phyloP scores from a whole-genome alignment of 73 alveolate genomes.

The Loxodes magnus region DNA sequence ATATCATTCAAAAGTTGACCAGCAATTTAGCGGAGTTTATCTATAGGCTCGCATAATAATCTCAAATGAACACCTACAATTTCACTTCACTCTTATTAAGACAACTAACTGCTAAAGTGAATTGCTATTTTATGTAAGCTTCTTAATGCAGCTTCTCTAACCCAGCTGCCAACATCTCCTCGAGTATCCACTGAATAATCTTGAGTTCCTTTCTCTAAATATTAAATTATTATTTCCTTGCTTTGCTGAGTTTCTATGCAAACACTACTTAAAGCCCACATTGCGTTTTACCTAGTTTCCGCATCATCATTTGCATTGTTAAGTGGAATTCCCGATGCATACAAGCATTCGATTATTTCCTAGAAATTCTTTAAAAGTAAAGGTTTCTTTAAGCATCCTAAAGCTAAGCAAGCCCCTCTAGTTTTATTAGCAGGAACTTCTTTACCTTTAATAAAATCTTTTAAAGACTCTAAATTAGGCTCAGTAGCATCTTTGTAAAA shows the following conservation, averaged over 20 bases:
- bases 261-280: constrained; percentile 32
- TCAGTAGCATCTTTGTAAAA: constrained; percentile 20
- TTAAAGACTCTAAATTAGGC: constrained; percentile 25
- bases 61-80: constrained; percentile 21
- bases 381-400: constrained; percentile 52
- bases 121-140: constrained; percentile 15
- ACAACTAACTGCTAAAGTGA: constrained; percentile 8
- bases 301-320: constrained; percentile 39
- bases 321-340: constrained; percentile 4
- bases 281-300: constrained; percentile 69
- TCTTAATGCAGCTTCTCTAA: constrained; percentile 70
- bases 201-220: constrained; percentile 39
- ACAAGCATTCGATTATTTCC: constrained; percentile 21
- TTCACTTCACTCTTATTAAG: constrained; percentile 11
- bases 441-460: constrained; percentile 53
- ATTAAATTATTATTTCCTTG: constrained; percentile 21
- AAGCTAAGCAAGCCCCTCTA: constrained; percentile 76
- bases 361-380: constrained; percentile 22
- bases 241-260: not conserved
- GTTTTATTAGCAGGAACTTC: constrained; percentile 52
- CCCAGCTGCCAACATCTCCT: constrained; percentile 91
- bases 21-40: constrained; percentile 66
- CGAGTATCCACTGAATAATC: constrained; percentile 73
- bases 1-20: constrained; percentile 61
- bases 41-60: constrained; percentile 75